Base-by-base conservation (phyloP, 495 filamentous ascomycete species). In the Xylaria bambusicola region DNA sequence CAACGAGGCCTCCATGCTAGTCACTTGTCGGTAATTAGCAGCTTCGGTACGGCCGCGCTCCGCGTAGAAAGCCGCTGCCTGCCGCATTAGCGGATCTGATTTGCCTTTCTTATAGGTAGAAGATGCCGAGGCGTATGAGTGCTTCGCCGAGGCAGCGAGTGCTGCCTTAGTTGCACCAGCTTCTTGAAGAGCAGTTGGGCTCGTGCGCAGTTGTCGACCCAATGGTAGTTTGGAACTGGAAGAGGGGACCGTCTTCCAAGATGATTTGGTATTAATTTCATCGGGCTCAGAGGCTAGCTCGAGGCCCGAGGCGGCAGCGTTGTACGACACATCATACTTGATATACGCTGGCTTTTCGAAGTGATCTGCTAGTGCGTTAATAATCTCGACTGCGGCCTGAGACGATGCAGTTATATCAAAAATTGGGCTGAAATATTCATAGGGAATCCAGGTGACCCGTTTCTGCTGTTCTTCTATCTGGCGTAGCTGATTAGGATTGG, bases 1-100 rank as follows among this genome's bases (percentile, higher is more conserved):
- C 4, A 73, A 71, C 63, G 91, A 84, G 0, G 89, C 87, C 6
- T 67, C 65, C 6, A 51, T 51, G 21, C 62, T 71, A 29, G 58
- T 55, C 0, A 60, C 68, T 26, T 70, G 57, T 0, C 65, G 62
- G 23, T 60, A 41, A 18, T 55, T 62, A 12, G 21, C 62, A 23
- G 63, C 46, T 20, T 71, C 66, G 24, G 70, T 67, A 10, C 63
- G 67, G 15, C 62, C 70, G 1, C 74, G 71, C 2, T 75, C 67
- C 0, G 62, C 65, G 62, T 79, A 80, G 36, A 69, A 69, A 2
- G 62, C 67, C 21, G 67, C 74, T 6, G 64, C 78, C 49, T 75
- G 72, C 6, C 75, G 64, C 8, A 66, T 78, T 5, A 74, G 59
- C 1, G 74, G 74, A 35, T 72, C 54, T 0, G 67, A 69, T 33